Percentiles rank a stretch among this genome's conserved stretches.
These are phyloP conservation scores for Drosera capensis DNA, from an alignment of 148 eudicot genomes.

Conservation along the genomic window DNA sequence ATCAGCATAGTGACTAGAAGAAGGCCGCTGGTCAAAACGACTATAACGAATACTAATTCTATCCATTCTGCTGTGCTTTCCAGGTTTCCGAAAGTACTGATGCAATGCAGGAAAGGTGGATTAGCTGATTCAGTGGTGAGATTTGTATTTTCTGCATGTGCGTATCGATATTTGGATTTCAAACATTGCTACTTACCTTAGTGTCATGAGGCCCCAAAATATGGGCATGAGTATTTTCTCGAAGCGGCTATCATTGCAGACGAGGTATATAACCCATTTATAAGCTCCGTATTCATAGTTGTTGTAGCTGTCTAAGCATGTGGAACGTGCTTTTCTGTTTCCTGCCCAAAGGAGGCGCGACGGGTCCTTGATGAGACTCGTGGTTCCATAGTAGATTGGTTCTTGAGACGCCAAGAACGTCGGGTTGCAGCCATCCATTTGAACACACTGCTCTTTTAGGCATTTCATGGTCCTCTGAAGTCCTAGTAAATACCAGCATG, in stretches of 20 bases:
- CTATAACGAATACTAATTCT: conserved; percentile 69
- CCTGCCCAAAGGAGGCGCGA: conserved; percentile 50
- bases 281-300: conserved; percentile 68
- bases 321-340: conserved; percentile 26
- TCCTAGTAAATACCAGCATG: conserved; percentile 91
- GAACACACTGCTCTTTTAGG: conserved; percentile 42
- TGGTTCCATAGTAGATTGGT: conserved; percentile 57
- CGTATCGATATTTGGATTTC: no score
- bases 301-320: conserved; percentile 32
- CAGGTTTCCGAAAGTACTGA: conserved; percentile 82
- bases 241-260: conserved; percentile 48
- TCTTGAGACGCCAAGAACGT: conserved; percentile 47
- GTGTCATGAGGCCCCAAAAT: conserved; percentile 92
- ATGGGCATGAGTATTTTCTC: conserved; percentile 90
- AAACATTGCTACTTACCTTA: conserved; percentile 46
- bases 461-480: conserved; percentile 74
- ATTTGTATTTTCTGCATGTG: no score
- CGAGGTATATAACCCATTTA: conserved; percentile 79
- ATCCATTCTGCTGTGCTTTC: conserved; percentile 92
- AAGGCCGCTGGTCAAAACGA: conserved; percentile 71
- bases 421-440: conserved; percentile 28
- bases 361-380: conserved; percentile 15
- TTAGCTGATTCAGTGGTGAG: no score
- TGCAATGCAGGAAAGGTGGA: neutral
- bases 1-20: conserved; percentile 92